phyloP scores from a whole-genome alignment of 257 asterid species.

The Solanum phureja region DNA sequence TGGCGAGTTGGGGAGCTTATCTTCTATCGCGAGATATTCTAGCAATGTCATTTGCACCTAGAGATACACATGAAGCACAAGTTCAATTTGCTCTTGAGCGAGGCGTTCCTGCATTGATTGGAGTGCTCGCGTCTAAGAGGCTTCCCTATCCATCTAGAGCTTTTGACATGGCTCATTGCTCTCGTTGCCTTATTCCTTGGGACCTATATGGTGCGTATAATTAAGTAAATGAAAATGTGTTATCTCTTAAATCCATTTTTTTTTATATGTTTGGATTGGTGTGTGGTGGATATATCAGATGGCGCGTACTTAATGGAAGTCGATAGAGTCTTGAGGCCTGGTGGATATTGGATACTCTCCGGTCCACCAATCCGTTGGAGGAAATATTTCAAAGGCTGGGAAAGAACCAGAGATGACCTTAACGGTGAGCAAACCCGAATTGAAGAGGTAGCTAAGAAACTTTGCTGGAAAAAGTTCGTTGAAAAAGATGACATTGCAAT shows the following conservation, averaged over 20 bases:
- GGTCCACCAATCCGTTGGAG: constrained; percentile 91
- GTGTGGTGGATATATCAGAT: constrained; percentile 22
- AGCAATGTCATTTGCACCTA: constrained; percentile 84
- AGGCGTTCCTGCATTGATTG: constrained; percentile 92
- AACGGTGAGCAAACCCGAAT: constrained; percentile 63
- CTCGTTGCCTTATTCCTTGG: constrained; percentile 96
- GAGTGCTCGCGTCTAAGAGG: constrained; percentile 81
- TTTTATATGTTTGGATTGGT: neutral
- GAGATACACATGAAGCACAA: constrained; percentile 88
- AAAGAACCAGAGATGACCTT: constrained; percentile 53
- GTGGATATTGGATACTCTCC: constrained; percentile 88
- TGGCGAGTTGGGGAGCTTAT: constrained; percentile 96
- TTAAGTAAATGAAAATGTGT: neutral
- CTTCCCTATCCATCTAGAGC: constrained; percentile 87
- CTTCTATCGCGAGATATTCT: constrained; percentile 58
- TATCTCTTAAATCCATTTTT: neutral
- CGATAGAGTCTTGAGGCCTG: constrained; percentile 73
- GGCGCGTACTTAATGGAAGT: constrained; percentile 76
- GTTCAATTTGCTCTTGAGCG: constrained; percentile 87
- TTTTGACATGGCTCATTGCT: constrained; percentile 94
- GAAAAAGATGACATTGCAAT: constrained; percentile 75
- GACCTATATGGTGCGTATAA: constrained; percentile 44
- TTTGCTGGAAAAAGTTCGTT: constrained; percentile 72
- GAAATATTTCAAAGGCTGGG: constrained; percentile 74
- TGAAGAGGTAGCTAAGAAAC: constrained; percentile 52